phyloP scores from a whole-genome alignment of 2,329 filamentous ascomycete genomes.

The Celoporthe dispersa region DNA sequence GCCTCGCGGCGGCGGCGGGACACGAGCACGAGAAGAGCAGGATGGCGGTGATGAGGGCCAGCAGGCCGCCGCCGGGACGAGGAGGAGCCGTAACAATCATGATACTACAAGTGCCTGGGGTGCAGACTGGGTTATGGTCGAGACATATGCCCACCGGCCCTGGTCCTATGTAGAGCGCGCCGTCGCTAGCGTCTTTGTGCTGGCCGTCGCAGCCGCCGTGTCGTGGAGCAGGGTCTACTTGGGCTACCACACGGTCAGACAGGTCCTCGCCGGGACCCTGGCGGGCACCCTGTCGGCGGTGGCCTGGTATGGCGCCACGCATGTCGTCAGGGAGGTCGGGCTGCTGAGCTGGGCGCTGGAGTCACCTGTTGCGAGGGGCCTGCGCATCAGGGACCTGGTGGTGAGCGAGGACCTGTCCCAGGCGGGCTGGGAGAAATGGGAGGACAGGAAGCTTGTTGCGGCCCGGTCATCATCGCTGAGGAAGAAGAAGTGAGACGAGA shows the following conservation, averaged over 20 bases:
- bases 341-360: slow-evolving; percentile 75
- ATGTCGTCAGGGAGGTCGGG: slow-evolving; percentile 67
- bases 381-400: slow-evolving; percentile 82
- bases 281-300: slow-evolving; percentile 74
- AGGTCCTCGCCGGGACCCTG: slow-evolving; percentile 79
- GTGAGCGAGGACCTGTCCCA: slow-evolving; percentile 87
- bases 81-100: neutral
- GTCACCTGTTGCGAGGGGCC: slow-evolving; percentile 62
- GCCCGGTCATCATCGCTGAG: slow-evolving; percentile 32
- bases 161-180: slow-evolving; percentile 66
- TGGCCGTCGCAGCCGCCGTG: slow-evolving; percentile 68
- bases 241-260: slow-evolving; percentile 86
- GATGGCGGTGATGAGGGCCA: neutral
- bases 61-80: neutral
- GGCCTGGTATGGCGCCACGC: slow-evolving; percentile 78
- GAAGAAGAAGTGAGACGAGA: slow-evolving; percentile 41
- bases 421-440: slow-evolving; percentile 94
- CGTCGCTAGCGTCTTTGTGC: slow-evolving; percentile 56
- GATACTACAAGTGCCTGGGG: slow-evolving; percentile 7
- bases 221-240: slow-evolving; percentile 87
- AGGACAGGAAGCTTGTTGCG: slow-evolving; percentile 52
- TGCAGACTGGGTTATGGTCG: slow-evolving; percentile 32
- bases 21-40: neutral
- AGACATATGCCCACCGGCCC: slow-evolving; percentile 52
- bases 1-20: slow-evolving; percentile 16